Evolutionary conservation across 2,329 filamentous ascomycete species (phyloP).

Genomic region (Aspergillus sp.): DNA sequence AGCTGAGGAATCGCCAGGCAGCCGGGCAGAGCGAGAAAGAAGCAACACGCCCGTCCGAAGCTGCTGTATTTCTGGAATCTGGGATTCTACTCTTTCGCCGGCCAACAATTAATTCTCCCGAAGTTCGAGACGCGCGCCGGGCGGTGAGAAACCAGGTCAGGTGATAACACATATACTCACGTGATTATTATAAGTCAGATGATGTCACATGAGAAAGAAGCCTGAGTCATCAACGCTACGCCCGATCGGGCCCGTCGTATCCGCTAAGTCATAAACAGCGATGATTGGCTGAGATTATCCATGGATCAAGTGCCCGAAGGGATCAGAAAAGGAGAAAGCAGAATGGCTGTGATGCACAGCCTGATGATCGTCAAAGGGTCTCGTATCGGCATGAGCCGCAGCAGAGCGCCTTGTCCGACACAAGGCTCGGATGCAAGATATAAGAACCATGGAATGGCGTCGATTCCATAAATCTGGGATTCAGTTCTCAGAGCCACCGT

Average conservation of each 20-base stretch:
- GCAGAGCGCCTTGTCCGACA: neutral
- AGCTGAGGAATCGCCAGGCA: neutral
- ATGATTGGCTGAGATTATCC: neutral
- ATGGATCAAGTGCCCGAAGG: neutral
- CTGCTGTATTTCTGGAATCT: neutral
- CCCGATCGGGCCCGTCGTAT: neutral
- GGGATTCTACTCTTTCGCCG: neutral
- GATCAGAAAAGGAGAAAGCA: neutral
- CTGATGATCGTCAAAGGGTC: neutral
- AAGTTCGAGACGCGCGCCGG: conserved; percentile 17
- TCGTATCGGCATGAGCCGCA: neutral
- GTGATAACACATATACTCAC: neutral
- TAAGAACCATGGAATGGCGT: neutral
- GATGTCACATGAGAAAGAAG: neutral
- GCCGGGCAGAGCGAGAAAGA: neutral
- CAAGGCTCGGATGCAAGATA: neutral
- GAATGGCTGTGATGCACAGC: neutral
- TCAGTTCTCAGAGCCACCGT: neutral
- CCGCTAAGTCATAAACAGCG: neutral
- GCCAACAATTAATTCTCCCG: neutral
- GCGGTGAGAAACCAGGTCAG: conserved; percentile 13
- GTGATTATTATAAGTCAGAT: neutral
- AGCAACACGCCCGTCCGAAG: neutral
- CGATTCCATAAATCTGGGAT: neutral
- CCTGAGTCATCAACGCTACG: neutral